Evolutionary conservation across 2,329 filamentous ascomycete species (phyloP).

Genomic region (Zymoseptoria ardabiliae): DNA sequence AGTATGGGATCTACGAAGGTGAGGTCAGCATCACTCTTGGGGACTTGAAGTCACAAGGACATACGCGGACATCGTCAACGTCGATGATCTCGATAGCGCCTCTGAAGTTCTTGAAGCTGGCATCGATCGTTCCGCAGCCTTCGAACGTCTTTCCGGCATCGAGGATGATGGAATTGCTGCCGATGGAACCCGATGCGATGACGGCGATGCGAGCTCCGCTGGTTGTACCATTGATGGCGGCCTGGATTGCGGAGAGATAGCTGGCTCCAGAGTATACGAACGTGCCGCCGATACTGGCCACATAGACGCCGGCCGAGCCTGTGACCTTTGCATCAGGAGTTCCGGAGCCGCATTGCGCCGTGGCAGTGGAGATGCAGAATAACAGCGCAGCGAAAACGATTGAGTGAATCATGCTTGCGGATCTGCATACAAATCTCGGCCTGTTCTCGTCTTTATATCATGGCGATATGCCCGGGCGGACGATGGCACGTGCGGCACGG

Average conservation of each 20-base stretch:
- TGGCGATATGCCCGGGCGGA: too few species aligned
- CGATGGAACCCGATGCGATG: conserved; percentile 50
- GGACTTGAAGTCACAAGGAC: too few species aligned
- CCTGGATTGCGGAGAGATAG: conserved; percentile 49
- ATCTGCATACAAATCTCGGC: too few species aligned
- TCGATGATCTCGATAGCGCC: conserved; percentile 50
- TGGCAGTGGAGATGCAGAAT: too few species aligned
- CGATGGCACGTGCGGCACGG: too few species aligned
- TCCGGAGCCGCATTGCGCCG: conserved; percentile 42
- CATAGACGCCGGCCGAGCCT: conserved; percentile 41
- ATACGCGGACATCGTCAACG: conserved; percentile 36
- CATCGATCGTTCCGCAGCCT: conserved; percentile 51
- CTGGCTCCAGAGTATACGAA: conserved; percentile 47
- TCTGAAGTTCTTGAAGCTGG: conserved; percentile 35
- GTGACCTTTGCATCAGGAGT: conserved; percentile 42
- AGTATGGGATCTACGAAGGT: conserved; percentile 42
- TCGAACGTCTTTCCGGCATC: conserved; percentile 51
- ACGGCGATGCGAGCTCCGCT: conserved; percentile 49
- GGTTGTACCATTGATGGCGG: conserved; percentile 46
- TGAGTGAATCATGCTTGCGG: too few species aligned
- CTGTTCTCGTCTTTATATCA: too few species aligned
- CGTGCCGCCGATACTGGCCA: conserved; percentile 38
- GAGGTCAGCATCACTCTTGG: too few species aligned
- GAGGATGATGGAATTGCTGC: conserved; percentile 46
- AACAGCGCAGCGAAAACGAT: too few species aligned